Conservation (phyloP, 2,329 filamentous ascomycete genomes). For the Sclerotinia trifoliorum region DNA sequence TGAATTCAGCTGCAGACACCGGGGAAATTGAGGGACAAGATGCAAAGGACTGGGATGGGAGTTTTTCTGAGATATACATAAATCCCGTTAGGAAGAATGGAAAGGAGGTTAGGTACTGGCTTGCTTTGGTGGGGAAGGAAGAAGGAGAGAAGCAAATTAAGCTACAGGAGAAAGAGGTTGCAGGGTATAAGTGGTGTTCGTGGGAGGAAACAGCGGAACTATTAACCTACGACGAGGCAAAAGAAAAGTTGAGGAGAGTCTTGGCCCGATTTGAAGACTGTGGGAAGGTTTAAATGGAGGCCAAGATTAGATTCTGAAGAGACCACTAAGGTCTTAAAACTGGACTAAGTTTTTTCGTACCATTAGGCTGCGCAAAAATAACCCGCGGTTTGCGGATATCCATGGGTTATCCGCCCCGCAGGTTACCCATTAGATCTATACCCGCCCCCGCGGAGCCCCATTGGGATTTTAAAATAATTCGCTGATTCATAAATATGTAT, state of each 20-base stretch:
- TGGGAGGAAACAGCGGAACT: constrained; percentile 25
- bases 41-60: constrained; percentile 20
- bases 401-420: too few relatives aligned
- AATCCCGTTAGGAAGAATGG: constrained; percentile 24
- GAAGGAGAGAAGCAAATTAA: constrained; percentile 23
- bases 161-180: constrained; percentile 30
- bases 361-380: too few relatives aligned
- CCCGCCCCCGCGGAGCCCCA: too few relatives aligned
- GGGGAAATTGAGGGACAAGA: constrained; percentile 18
- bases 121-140: constrained; percentile 19
- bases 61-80: constrained; percentile 23
- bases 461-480: too few relatives aligned
- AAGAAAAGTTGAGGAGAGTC: constrained; percentile 24
- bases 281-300: not conserved
- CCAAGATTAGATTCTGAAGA: not conserved
- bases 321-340: too few relatives aligned
- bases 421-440: too few relatives aligned
- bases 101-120: constrained; percentile 29
- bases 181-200: constrained; percentile 27
- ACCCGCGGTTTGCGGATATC: too few relatives aligned
- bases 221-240: constrained; percentile 26
- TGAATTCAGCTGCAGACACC: constrained; percentile 1
- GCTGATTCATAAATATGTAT: too few relatives aligned
- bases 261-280: not conserved
- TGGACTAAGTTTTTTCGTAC: too few relatives aligned